A percentile compares a stretch with the other conserved stretches of the same genome.
These are phyloP conservation scores for Luffa acutangula DNA, from an alignment of 306 rosid genomes.

Conservation along the genomic window DNA sequence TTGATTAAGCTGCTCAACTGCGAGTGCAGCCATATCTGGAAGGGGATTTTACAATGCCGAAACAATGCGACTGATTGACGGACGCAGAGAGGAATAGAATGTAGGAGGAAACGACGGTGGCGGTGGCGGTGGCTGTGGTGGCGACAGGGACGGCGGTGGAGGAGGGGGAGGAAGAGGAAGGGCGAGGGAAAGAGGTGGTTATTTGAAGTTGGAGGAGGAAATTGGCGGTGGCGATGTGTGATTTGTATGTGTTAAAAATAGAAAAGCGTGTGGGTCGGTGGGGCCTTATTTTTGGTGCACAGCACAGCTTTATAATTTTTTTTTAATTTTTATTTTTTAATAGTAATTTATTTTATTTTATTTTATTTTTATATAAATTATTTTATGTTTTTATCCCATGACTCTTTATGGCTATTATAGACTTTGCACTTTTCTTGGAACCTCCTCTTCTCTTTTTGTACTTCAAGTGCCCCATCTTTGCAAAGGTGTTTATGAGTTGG, in stretches of 20 bases:
- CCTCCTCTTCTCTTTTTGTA: background rate
- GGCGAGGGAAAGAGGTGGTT: background rate
- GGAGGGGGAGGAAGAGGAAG: background rate
- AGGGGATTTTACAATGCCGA: background rate
- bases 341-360: no score
- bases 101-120: background rate
- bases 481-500: background rate
- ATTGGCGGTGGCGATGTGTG: background rate
- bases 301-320: background rate
- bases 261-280: constrained; percentile 6
- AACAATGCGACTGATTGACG: constrained; percentile 9
- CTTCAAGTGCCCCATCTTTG: background rate
- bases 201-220: background rate
- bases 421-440: background rate
- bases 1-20: constrained; percentile 39
- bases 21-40: constrained; percentile 11
- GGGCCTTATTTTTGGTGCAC: background rate
- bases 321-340: background rate
- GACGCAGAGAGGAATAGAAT: background rate
- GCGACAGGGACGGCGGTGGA: background rate
- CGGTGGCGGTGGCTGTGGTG: background rate
- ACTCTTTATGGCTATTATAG: background rate
- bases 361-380: no score
- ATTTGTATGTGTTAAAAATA: background rate
- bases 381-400: background rate